A percentile compares a stretch with the other conserved stretches of the same genome.
Evolutionary conservation across 2,329 filamentous ascomycete species (phyloP).

Genomic region (Curvularia spicifera): DNA sequence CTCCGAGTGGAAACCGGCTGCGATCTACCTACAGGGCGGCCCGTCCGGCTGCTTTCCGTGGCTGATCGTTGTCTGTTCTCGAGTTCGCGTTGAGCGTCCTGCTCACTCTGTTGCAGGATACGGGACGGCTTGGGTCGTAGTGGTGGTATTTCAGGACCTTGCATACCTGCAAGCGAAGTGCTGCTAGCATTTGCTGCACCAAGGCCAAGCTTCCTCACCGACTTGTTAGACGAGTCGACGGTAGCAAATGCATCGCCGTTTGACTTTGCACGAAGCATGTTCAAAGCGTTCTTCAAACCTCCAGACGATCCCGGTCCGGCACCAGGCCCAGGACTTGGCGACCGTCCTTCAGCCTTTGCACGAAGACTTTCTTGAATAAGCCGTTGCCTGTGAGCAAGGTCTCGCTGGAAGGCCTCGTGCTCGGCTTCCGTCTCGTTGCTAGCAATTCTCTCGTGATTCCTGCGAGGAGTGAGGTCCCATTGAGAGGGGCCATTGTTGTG

Average conservation of each 20-base stretch:
- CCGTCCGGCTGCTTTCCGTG: conserved; percentile 44
- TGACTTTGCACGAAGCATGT: conserved; percentile 69
- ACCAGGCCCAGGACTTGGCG: conserved; percentile 46
- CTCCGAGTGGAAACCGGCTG: conserved; percentile 51
- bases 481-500: conserved; percentile 24
- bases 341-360: conserved; percentile 64
- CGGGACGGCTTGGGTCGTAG: conserved; percentile 42
- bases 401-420: conserved; percentile 73
- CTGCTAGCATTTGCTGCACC: conserved; percentile 51
- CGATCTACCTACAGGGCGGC: conserved; percentile 41
- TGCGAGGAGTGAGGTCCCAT: conserved; percentile 59
- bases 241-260: conserved; percentile 70
- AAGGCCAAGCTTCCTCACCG: conserved; percentile 68
- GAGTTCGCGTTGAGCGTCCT: conserved; percentile 44
- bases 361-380: conserved; percentile 76
- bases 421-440: conserved; percentile 62
- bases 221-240: conserved; percentile 59
- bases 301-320: conserved; percentile 41
- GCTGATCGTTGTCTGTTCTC: conserved; percentile 41
- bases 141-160: conserved; percentile 33
- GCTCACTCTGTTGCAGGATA: conserved; percentile 43
- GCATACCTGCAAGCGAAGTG: conserved; percentile 38
- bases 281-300: conserved; percentile 63
- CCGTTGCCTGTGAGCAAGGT: conserved; percentile 72
- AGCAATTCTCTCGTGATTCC: conserved; percentile 55